Conservation (phyloP, 495 filamentous ascomycete species). For the Articulospora tetracladia region DNA sequence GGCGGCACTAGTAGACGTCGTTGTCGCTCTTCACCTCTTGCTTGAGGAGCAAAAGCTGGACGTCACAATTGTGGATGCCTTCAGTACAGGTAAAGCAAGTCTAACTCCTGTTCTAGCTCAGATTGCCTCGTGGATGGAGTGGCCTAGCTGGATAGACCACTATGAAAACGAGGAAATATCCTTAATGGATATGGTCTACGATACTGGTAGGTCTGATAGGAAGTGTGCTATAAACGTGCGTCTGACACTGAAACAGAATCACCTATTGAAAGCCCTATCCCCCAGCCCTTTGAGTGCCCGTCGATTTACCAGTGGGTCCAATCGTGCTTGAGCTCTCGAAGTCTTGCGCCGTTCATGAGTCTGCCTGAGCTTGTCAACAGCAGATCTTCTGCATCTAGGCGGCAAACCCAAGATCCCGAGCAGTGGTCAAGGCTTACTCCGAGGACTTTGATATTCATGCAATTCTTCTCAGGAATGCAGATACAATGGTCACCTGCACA, state of each 20-base stretch:
- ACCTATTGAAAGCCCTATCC: conserved; percentile 18
- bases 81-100: conserved; percentile 45
- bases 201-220: conserved; percentile 12
- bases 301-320: conserved; percentile 65
- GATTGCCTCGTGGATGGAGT: conserved; percentile 79
- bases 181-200: conserved; percentile 17
- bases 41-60: conserved; percentile 87
- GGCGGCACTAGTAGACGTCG: conserved; percentile 58
- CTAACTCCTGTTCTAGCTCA: conserved; percentile 74
- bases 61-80: conserved; percentile 52
- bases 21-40: conserved; percentile 78
- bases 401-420: conserved; percentile 7
- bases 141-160: conserved; percentile 66
- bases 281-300: conserved; percentile 62
- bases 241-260: conserved; percentile 17
- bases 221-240: neutral
- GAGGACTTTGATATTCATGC: conserved; percentile 61
- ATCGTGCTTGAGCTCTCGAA: conserved; percentile 50
- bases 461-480: conserved; percentile 43
- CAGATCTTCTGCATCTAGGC: conserved; percentile 15
- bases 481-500: conserved; percentile 36
- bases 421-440: conserved; percentile 42
- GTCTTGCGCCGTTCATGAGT: conserved; percentile 49
- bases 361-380: conserved; percentile 33
- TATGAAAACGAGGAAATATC: conserved; percentile 68